Conservation (phyloP, 2,329 filamentous ascomycete genomes). For the Diaporthe helianthi region DNA sequence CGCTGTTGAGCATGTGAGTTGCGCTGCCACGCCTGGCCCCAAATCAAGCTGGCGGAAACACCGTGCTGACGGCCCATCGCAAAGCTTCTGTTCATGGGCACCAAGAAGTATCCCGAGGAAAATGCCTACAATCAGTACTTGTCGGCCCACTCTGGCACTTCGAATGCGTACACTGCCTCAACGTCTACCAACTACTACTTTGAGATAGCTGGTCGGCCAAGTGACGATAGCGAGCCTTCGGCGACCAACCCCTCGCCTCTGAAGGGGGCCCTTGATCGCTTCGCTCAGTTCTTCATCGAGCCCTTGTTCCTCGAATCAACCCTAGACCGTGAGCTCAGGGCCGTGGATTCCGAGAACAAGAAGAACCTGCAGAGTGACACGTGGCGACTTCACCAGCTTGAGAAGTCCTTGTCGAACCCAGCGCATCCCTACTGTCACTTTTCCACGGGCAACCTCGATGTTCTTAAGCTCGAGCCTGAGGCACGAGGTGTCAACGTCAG, state of each 20-base stretch:
- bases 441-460: slow-evolving; percentile 87
- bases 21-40: background rate
- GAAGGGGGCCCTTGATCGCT: slow-evolving; percentile 85
- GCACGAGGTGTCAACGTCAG: slow-evolving; percentile 82
- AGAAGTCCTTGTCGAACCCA: slow-evolving; percentile 86
- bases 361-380: slow-evolving; percentile 93
- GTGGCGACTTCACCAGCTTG: slow-evolving; percentile 87
- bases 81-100: slow-evolving; percentile 93
- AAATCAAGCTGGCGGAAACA: background rate
- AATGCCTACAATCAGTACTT: slow-evolving; percentile 97
- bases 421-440: slow-evolving; percentile 91
- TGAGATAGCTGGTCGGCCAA: slow-evolving; percentile 84
- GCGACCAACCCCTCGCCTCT: slow-evolving; percentile 66
- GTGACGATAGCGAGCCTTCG: slow-evolving; percentile 63
- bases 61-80: slow-evolving; percentile 15
- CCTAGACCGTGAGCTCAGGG: slow-evolving; percentile 83
- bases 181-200: slow-evolving; percentile 99
- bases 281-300: slow-evolving; percentile 91
- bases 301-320: slow-evolving; percentile 87
- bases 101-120: slow-evolving; percentile 94
- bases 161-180: slow-evolving; percentile 92
- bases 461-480: slow-evolving; percentile 83
- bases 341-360: slow-evolving; percentile 96
- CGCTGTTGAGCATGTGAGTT: slow-evolving; percentile 83
- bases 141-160: slow-evolving; percentile 85